Base-by-base conservation (phyloP, 2,329 filamentous ascomycete species). In the Cladophialophora carrionii region DNA sequence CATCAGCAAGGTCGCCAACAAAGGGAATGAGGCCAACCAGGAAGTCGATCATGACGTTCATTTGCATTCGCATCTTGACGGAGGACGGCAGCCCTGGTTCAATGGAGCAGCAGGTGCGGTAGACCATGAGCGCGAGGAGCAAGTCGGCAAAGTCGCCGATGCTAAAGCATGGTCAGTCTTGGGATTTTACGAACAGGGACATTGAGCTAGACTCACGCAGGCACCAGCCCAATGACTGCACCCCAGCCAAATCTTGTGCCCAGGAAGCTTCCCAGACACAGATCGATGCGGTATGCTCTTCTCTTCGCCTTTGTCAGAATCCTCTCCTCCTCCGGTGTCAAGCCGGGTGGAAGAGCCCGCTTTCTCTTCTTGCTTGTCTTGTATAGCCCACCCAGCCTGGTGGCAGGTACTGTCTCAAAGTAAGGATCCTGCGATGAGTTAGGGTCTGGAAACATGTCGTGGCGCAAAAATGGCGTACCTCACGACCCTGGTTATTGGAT, bases 171-270 rank as follows among this genome's bases (percentile, higher is more conserved):
- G 26, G 63, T 70, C 46, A 70, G 68, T 63, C 43, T 53, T 32
- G 43, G 32, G 26, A 54, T 34, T 17, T 22, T 60, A 22, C 31
- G 51, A n/a, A 41, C 26, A 14, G 32, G 14, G n/a, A 22, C 49
- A 7, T 3, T 41, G 24, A 7, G 8, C 5, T 20, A 37, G 31
- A 54, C 90, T 83, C 84, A 92, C 85, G 86, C 86, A 71, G 95
- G 95, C 61, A 98, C 78, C 7, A 98, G 75, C 14, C 89, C 95
- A 72, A 98, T 91, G 64, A 96, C 85, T 72, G 89, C 90, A 58
- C 90, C 87, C 92, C 92, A 97, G 61, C 95, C 95, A 74, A 98
- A 93, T 64, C 88, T 86, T 65, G 96, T 84, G 51, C 92, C 92
- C 69, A 90, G 86, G 74, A 91, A 86, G 73, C 86, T 92, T 81